Evolutionary conservation across 257 asterid genomes (phyloP).

Genomic region (Solanum piurae): DNA sequence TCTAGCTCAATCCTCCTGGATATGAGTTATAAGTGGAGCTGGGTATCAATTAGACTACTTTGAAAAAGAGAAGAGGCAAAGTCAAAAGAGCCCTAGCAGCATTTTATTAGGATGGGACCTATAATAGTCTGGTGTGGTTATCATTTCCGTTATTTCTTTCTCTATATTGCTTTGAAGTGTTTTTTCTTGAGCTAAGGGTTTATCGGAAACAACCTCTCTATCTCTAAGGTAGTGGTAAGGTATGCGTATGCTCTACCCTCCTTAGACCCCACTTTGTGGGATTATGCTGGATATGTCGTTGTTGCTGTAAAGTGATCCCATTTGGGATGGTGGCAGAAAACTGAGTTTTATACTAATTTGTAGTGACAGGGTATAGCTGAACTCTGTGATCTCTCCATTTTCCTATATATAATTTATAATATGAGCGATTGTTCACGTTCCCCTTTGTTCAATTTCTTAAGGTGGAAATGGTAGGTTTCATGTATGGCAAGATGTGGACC

Average conservation of each 20-base stretch:
- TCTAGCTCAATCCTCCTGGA: neutral
- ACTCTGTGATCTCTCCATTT: neutral
- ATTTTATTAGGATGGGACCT: neutral
- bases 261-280: neutral
- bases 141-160: neutral
- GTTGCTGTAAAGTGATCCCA: neutral
- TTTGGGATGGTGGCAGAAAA: neutral
- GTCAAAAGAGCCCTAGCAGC: neutral
- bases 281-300: neutral
- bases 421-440: neutral
- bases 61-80: neutral
- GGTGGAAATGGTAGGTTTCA: neutral
- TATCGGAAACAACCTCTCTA: accelerated
- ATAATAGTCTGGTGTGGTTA: neutral
- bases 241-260: neutral
- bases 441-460: neutral
- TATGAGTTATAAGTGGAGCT: neutral
- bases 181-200: neutral
- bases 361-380: neutral
- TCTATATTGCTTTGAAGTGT: neutral
- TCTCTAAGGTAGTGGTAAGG: neutral
- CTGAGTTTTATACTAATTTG: neutral
- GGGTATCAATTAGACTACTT: neutral
- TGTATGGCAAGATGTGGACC: neutral
- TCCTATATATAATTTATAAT: neutral